Evolutionary conservation across 805 yeast genomes (phyloP), one percentile per base, ranked within the genome.

Genomic region (Kodamaea lidongshanica): DNA sequence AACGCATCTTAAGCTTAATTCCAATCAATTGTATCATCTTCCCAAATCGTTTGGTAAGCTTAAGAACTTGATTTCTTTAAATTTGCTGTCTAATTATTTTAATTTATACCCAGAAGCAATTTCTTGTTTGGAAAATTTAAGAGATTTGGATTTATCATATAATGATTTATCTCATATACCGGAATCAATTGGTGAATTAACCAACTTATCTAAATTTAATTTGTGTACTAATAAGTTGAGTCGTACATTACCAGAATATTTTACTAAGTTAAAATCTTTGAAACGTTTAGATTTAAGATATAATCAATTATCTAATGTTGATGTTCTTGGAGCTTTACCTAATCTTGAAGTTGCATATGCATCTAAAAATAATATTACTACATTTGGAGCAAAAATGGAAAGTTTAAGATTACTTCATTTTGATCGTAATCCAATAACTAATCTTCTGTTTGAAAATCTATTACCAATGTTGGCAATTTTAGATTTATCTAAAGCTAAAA

Each of bases 371-470:
- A 72, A 72, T 37, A 78, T 87, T 9, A 75, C 94, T 0, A 71
- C 72, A 10, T 80, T 84, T 49, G 72, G 74, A 33, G 79, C 75
- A 48, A 59, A 69, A 27, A 70, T 84, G 45, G 71, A 72, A 18
- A 71, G 71, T 30, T 59, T 88, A 43, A 72, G 81, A 46, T 70
- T 79, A 10, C 63, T 88, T 23, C 82, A 79, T 46, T 62, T 87
- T 27, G 87, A 82, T 48, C 73, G 81, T 48, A 88, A 87, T 51
- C 96, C 96, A 4, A 73, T 87, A 33, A 86, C 95, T 0, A 68
- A 72, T 34, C 67, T 84, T 39, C 63, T 63, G 16, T 70, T 77
- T 38, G 59, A 57, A 20, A 73, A 72, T 19, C 52, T 67, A 13
- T 72, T 84, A 52, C 63, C 67, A 7, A 68, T 73, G 38, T 63